Evolutionary conservation across 2,329 filamentous ascomycete species (phyloP), one percentile per base, ranked within the genome.

Genomic region (Pestalotiopsis sp.): DNA sequence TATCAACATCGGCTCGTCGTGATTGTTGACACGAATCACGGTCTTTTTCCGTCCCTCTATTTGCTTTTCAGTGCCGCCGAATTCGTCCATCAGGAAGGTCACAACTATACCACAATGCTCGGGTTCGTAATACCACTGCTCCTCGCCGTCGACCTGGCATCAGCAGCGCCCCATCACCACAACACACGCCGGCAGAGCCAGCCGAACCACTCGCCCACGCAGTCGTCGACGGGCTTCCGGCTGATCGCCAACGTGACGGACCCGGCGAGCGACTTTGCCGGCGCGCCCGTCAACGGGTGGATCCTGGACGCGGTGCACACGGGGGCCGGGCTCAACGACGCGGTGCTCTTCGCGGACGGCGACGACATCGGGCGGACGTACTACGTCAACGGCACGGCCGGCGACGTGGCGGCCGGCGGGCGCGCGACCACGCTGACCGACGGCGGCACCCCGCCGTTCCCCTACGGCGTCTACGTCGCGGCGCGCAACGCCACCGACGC

Each of bases 301-400:
- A 77, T 77, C 61, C 67, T 87, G 31, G 75, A 77, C 59, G 80
- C 78, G 61, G 81, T 83, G 56, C 84, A 86, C 74, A 77, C 77
- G 6, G 83, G 83, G 45, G 81, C 84, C 0, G 83, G 81, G 1
- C 68, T 77, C 11, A 80, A 78, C 66, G 78, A 80, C 2, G 82
- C 81, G 9, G 79, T 82, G 1, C 75, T 84, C 13, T 68, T 71
- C 5, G 69, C 72, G 23, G 72, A 75, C 36, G 66, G 59, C 14
- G 25, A 25, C 17, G 56, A 49, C 49, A 49, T 27, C 27, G 75
- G 75, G 5, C 76, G 78, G 63, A 72, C 82, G 68, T 87, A 87
- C 73, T 87, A 86, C 80, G 77, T 83, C 68, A 87, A 87, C 72
- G 84, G 82, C 72, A 85, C 84, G 13, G 77, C 77, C 13, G 68